Conservation (phyloP, 371 early-diverging fungal genomes). For the Vavraia culicis region DNA sequence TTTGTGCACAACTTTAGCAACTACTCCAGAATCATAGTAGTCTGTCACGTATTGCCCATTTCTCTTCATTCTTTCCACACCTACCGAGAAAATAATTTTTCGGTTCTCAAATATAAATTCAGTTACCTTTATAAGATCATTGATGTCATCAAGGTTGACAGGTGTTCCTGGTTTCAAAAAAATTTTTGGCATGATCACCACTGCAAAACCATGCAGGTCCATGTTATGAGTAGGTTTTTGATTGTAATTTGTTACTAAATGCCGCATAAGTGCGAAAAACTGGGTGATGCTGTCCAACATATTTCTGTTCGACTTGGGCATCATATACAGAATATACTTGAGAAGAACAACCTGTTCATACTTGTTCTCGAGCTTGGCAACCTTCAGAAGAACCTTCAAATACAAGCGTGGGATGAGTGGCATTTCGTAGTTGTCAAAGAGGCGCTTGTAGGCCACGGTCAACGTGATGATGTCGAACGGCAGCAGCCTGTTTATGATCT, state of each 20-base stretch:
- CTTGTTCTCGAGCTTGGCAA: conserved; percentile 7
- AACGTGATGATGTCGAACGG: conserved; percentile 24
- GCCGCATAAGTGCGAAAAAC: conserved; percentile 16
- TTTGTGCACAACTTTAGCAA: too few species aligned
- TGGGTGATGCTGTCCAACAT: conserved; percentile 20
- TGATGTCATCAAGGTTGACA: conserved; percentile 14
- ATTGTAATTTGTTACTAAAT: conserved; percentile 7
- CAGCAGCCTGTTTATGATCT: conserved; percentile 11
- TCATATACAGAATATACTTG: conserved; percentile 10
- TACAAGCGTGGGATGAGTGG: conserved; percentile 20
- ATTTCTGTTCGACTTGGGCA: conserved; percentile 31
- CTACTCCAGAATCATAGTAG: too few species aligned
- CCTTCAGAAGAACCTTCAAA: conserved; percentile 13
- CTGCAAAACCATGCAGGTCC: conserved; percentile 26
- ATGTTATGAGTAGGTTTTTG: conserved; percentile 12
- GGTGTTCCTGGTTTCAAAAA: conserved; percentile 14
- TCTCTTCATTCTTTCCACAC: too few species aligned
- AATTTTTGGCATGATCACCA: conserved; percentile 38
- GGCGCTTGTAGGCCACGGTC: conserved; percentile 19
- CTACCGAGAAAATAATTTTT: not conserved
- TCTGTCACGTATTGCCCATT: too few species aligned
- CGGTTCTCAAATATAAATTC: conserved; percentile 23
- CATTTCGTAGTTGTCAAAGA: conserved; percentile 18
- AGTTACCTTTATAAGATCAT: conserved; percentile 20
- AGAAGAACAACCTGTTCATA: conserved; percentile 3